A percentile compares a stretch with the other conserved stretches of the same genome.
Conservation (phyloP, 768 basidiomycete species). For the Leccinum subtestaceum region DNA sequence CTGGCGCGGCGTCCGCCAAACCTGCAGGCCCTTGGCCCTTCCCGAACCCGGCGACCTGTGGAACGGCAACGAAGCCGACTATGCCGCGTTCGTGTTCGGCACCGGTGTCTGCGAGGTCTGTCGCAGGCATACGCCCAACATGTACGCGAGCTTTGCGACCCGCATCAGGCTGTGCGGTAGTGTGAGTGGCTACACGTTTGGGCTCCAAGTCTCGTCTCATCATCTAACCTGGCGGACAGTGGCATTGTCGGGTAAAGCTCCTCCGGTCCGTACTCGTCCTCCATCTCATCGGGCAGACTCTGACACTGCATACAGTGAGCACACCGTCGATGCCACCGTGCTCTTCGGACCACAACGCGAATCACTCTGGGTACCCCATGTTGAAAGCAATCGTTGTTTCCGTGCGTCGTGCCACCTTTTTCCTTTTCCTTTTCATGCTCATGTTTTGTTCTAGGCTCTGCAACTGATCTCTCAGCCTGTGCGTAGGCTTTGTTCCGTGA, state of each 20-base stretch:
- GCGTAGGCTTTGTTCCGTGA: not conserved
- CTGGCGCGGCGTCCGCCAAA: constrained; percentile 53
- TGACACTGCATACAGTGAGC: constrained; percentile 9
- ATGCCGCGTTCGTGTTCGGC: constrained; percentile 65
- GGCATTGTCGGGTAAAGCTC: constrained; percentile 18
- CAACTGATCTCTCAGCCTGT: constrained; percentile 5
- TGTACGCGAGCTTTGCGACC: constrained; percentile 49
- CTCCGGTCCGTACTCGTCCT: constrained; percentile 13
- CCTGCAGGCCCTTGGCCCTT: constrained; percentile 33
- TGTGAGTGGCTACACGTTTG: constrained; percentile 25
- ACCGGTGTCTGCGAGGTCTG: constrained; percentile 59
- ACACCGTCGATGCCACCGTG: constrained; percentile 4
- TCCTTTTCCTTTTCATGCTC: no score
- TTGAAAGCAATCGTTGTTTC: constrained; percentile 23
- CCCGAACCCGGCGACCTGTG: constrained; percentile 44
- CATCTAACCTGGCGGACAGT: constrained; percentile 9
- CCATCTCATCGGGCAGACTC: not conserved
- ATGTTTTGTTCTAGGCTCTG: constrained; percentile 3
- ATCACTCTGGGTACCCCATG: constrained; percentile 19
- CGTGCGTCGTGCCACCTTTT: constrained; percentile 11
- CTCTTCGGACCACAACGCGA: not conserved
- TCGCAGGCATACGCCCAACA: constrained; percentile 29
- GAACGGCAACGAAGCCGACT: constrained; percentile 47
- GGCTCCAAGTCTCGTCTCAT: not conserved
- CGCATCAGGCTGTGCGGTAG: constrained; percentile 44